Base-by-base conservation (phyloP, 2,329 filamentous ascomycete species). In the Colletotrichum paranaense region DNA sequence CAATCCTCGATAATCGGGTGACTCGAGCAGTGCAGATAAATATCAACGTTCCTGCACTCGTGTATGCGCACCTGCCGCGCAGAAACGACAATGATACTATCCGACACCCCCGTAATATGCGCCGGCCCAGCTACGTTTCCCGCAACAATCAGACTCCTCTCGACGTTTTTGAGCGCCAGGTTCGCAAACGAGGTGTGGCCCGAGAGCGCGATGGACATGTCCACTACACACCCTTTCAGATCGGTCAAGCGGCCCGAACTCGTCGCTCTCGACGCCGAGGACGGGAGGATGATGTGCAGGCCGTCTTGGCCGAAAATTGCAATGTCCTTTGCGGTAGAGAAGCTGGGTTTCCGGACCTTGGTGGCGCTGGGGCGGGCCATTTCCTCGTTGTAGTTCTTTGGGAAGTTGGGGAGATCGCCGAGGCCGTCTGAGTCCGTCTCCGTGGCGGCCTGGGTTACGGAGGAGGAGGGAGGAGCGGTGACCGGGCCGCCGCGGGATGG, bases 1-100 rank as follows among this genome's bases (percentile, higher is more conserved):
- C 96, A 98, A 76, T 97, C 93, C 82, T 99, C 97, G 75, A 99
- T 97, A 77, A 99, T 98, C 0, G 97, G 97, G 74, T 95, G 91
- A 78, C 94, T 97, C 1, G 88, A 86, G 79, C 94, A 95, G 76
- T 92, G 89, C 72, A 99, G 86, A 80, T 98, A 98, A 12, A 99
- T 88, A 76, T 94, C 91, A 46, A 97, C 93, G 74, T 95, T 89
- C 57, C 85, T 87, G 79, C 94, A 97, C 76, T 96, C 93, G 81
- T 99, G 97, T 86, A 99, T 96, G 26, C 97, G 90, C 78, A 98
- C 95, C 82, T 99, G 97, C n/a, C 93, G 89, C 65, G 94, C 93
- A 7, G 90, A 88, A 3, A 98, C 91, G 0, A 98, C 91, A 16
- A 97, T 82, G n/a, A 95, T 89, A 75, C 92, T 94, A 77, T 94